phyloP scores from a whole-genome alignment of 768 basidiomycete genomes.

The Cantharellus cinnabarinus region DNA sequence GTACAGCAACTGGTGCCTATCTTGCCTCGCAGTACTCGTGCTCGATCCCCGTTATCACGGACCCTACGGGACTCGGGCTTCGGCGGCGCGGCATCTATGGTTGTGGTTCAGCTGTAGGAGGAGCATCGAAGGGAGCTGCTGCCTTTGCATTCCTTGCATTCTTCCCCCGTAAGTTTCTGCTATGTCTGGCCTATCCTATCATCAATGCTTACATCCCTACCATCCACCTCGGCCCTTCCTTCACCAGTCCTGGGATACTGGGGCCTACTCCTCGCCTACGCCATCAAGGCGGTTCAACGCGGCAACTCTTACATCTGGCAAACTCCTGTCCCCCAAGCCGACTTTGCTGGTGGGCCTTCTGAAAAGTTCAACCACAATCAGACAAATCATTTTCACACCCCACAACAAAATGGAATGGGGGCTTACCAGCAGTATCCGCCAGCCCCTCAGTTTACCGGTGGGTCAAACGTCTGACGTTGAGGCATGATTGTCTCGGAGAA shows the following conservation, averaged over 20 bases:
- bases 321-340: constrained; percentile 13
- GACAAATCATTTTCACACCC: too few relatives aligned
- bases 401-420: too few relatives aligned
- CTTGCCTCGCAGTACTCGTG: too few relatives aligned
- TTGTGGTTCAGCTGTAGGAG: background rate
- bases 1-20: too few relatives aligned
- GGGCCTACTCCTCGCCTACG: constrained; percentile 15
- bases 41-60: too few relatives aligned
- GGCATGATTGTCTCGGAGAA: too few relatives aligned
- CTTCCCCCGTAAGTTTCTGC: constrained; percentile 3
- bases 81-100: background rate
- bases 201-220: constrained; percentile 12
- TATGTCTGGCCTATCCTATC: background rate
- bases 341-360: background rate
- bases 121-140: background rate
- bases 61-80: background rate
- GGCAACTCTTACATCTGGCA: constrained; percentile 22
- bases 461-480: too few relatives aligned
- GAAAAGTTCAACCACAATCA: too few relatives aligned
- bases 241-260: constrained; percentile 13
- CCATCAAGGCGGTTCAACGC: constrained; percentile 16
- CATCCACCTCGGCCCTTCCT: constrained; percentile 8
- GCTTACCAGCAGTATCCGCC: too few relatives aligned
- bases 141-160: constrained; percentile 4
- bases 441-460: too few relatives aligned